Conservation (phyloP, 306 rosid genomes). For the Fragaria vesca region DNA sequence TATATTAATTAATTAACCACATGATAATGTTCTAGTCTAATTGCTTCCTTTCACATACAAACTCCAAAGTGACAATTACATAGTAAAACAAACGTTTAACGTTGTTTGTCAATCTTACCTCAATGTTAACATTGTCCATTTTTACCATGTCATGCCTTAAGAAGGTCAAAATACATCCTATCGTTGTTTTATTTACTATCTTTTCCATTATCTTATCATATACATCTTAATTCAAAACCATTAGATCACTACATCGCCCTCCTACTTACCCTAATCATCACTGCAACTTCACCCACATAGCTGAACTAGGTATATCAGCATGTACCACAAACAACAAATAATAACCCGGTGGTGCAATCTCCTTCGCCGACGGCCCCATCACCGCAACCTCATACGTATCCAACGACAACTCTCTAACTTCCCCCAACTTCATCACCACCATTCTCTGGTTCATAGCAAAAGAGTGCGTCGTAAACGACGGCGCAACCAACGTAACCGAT, state of each 20-base stretch:
- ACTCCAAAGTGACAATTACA: neutral
- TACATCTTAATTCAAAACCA: neutral
- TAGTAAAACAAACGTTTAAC: neutral
- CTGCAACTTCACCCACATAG: slow-evolving; percentile 60
- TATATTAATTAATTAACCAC: too few species aligned
- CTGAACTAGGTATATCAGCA: slow-evolving; percentile 49
- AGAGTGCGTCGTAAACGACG: slow-evolving; percentile 72
- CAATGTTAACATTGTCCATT: neutral
- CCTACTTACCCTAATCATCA: neutral
- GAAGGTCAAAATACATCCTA: neutral
- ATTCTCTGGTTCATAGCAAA: slow-evolving; percentile 72
- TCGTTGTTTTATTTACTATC: too few species aligned
- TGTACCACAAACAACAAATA: slow-evolving; percentile 68
- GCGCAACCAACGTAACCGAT: slow-evolving; percentile 58
- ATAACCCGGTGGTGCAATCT: slow-evolving; percentile 68
- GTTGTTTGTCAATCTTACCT: neutral
- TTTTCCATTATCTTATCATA: neutral
- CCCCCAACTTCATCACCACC: slow-evolving; percentile 47
- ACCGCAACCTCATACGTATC: slow-evolving; percentile 36
- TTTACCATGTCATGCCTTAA: neutral
- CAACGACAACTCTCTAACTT: slow-evolving; percentile 10
- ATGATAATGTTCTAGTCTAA: too few species aligned
- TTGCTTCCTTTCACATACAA: too few species aligned
- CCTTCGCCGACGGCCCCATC: slow-evolving; percentile 50
- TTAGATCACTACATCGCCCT: neutral